Conservation (phyloP, 2,329 filamentous ascomycete genomes). For the Nemania abortiva region DNA sequence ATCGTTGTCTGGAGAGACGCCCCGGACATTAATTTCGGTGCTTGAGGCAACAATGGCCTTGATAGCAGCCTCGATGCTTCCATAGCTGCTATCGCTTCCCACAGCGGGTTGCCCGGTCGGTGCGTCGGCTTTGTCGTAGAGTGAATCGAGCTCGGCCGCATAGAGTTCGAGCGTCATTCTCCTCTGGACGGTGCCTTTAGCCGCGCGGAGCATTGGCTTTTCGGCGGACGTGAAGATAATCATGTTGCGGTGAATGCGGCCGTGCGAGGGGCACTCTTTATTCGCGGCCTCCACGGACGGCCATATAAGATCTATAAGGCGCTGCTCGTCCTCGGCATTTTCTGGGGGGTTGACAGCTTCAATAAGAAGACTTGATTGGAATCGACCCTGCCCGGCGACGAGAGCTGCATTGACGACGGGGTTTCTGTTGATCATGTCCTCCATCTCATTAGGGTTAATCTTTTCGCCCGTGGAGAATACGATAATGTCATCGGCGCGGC, state of each 20-base stretch:
- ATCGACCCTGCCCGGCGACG: slow-evolving; percentile 51
- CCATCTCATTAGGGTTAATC: slow-evolving; percentile 56
- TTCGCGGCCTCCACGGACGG: slow-evolving; percentile 37
- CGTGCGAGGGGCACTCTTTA: slow-evolving; percentile 36
- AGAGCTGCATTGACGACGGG: slow-evolving; percentile 50
- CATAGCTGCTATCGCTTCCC: not conserved
- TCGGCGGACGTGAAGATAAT: slow-evolving; percentile 50
- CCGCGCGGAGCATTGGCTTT: slow-evolving; percentile 52
- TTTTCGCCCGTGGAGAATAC: slow-evolving; percentile 59
- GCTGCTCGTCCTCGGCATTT: slow-evolving; percentile 19
- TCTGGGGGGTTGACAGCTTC: slow-evolving; percentile 37
- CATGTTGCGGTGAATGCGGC: slow-evolving; percentile 39
- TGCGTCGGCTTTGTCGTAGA: slow-evolving; percentile 46
- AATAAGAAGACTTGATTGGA: slow-evolving; percentile 46
- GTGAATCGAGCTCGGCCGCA: slow-evolving; percentile 48
- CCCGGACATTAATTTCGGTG: slow-evolving; percentile 32
- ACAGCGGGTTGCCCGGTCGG: not conserved
- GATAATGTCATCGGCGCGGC: slow-evolving; percentile 49
- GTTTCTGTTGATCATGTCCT: slow-evolving; percentile 50
- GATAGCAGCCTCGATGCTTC: slow-evolving; percentile 16
- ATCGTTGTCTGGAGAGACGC: slow-evolving; percentile 27
- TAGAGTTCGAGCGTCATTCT: slow-evolving; percentile 49
- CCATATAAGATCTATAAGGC: slow-evolving; percentile 40
- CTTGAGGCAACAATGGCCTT: slow-evolving; percentile 31
- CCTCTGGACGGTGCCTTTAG: slow-evolving; percentile 55